Evolutionary conservation across 371 early-diverging fungal species (phyloP).

Genomic region (Apophysomyces variabilis): DNA sequence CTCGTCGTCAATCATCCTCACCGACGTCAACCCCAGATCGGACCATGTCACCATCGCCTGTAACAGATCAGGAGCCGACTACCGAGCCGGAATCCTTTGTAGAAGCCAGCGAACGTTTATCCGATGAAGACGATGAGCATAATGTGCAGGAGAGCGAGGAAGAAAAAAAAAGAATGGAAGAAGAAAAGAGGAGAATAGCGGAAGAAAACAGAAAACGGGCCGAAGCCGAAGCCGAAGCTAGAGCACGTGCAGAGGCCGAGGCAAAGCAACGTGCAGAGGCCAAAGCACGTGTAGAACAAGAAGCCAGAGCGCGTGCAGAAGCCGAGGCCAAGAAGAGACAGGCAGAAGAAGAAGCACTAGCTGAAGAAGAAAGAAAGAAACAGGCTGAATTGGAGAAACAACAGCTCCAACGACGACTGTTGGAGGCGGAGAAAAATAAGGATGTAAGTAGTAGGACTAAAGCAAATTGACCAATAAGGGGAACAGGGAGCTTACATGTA

Average conservation of each 20-base stretch:
- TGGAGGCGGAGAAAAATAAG: conserved; percentile 41
- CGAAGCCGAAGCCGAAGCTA: conserved; percentile 10
- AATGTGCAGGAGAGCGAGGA: neutral
- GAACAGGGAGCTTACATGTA: neutral
- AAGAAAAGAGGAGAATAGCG: neutral
- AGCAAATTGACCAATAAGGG: neutral
- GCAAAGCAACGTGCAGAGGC: conserved; percentile 19
- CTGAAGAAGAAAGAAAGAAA: conserved; percentile 16
- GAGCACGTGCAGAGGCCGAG: conserved; percentile 18
- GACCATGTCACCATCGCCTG: conserved; percentile 29
- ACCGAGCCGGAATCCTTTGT: conserved; percentile 37
- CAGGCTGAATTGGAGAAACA: conserved; percentile 23
- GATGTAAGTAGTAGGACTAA: conserved; percentile 14
- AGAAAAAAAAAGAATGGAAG: neutral
- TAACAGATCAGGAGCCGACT: conserved; percentile 31
- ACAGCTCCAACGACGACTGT: conserved; percentile 23
- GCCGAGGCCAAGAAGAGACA: conserved; percentile 22
- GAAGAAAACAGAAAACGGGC: conserved; percentile 22
- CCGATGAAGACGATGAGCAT: conserved; percentile 5
- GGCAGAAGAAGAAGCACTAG: conserved; percentile 13
- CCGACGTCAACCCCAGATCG: conserved; percentile 24
- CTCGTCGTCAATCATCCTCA: conserved; percentile 33
- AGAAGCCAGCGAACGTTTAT: conserved; percentile 35
- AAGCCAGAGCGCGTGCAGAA: conserved; percentile 18
- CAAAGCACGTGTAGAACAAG: conserved; percentile 19